Evolutionary conservation across 441 rosid genomes (phyloP), one percentile per base, ranked within the genome.

Genomic region (Arabidopsis lyrata): DNA sequence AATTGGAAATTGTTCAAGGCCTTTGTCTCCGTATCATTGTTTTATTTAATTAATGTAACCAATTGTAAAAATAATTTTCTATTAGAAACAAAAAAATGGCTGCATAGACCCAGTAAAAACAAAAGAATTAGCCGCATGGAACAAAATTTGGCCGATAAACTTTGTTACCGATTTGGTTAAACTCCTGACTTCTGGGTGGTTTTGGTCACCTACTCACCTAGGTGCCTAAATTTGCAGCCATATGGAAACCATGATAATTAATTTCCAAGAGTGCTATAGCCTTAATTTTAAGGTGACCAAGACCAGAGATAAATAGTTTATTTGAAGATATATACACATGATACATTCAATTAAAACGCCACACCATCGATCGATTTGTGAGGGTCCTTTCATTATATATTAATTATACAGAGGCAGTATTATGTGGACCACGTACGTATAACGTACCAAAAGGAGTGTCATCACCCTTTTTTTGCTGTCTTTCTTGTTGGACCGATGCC

Each of bases 341-440:
- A 55, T 65, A 57, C 57, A 38, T 48, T n/a, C 20, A 58, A 66
- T 66, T 31, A 58, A 66, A 74, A 58, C 67, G 58, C 72, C 77
- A 58, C 61, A 66, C 31, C 10, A 57, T 5, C n/a, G 27, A 14
- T 62, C 24, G 22, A 29, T 74, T 29, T 50, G 66, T 38, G 62
- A 74, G 55, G 32, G 68, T 67, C 56, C 61, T 66, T 74, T 66
- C 12, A 14, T 68, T 39, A 20, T 45, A 14, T 44, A 4, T 45
- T 24, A 27, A 35, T 63, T 58, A 57, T 50, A 49, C 45, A 76
- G 56, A 22, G 20, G 35, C 12, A 58, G 20, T 60, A 49, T 42
- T 64, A 76, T 57, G 72, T 76, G 80, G 80, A 76, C 80, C 80
- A 76, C 56, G 61, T 57, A 70, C 60, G 52, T 76, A 70, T 68